Conservation (phyloP, 2,329 filamentous ascomycete species). For the Chrysoporthe austroafricana region DNA sequence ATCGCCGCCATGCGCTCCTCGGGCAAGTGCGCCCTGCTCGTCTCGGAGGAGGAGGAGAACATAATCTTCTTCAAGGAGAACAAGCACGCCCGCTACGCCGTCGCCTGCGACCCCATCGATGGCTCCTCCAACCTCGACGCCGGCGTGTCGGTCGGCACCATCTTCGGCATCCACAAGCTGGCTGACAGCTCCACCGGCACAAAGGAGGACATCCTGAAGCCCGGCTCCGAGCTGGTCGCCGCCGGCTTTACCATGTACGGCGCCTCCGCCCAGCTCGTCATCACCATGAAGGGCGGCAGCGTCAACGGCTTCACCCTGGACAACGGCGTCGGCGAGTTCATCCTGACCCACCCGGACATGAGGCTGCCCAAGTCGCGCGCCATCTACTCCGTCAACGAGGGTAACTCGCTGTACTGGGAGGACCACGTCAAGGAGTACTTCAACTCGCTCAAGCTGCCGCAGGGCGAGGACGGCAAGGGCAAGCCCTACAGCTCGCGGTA, state of each 20-base stretch:
- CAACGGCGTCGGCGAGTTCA: constrained; percentile 96
- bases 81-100: constrained; percentile 79
- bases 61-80: constrained; percentile 83
- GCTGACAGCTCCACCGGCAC: constrained; percentile 73
- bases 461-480: constrained; percentile 69
- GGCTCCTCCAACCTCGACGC: constrained; percentile 97
- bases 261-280: constrained; percentile 91
- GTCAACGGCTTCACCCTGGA: constrained; percentile 99
- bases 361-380: constrained; percentile 74
- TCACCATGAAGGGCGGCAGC: constrained; percentile 89
- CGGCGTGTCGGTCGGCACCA: constrained; percentile 95
- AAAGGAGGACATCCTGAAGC: constrained; percentile 84
- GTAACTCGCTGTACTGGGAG: constrained; percentile 96
- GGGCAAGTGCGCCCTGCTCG: constrained; percentile 85
- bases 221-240: constrained; percentile 89
- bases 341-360: constrained; percentile 96
- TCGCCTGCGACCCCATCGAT: constrained; percentile 97
- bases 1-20: constrained; percentile 93
- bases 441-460: constrained; percentile 82
- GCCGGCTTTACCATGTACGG: constrained; percentile 99
- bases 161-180: constrained; percentile 93
- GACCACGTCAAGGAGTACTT: constrained; percentile 87
- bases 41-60: constrained; percentile 98
- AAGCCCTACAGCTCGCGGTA: constrained; percentile 96
- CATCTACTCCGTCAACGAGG: constrained; percentile 99